A percentile compares a stretch with the other conserved stretches of the same genome.
Conservation (phyloP, 2,329 filamentous ascomycete species). For the Sporothrix variecibatus region DNA sequence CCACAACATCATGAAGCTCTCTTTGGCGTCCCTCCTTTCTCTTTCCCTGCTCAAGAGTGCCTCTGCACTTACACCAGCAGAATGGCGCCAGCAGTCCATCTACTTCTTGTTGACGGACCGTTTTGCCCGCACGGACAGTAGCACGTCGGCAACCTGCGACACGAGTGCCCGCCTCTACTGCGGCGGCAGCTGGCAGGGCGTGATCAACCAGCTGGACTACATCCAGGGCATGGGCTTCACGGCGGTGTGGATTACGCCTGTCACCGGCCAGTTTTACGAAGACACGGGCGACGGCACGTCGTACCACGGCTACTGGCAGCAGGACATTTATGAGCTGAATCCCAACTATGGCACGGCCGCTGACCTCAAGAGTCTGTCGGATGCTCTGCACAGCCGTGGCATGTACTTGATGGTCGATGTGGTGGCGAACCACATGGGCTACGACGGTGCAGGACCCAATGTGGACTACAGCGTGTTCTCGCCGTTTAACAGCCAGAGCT, state of each 20-base stretch:
- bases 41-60: constrained; percentile 2
- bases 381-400: constrained; percentile 40
- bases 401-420: constrained; percentile 53
- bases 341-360: constrained; percentile 58
- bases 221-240: constrained; percentile 63
- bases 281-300: constrained; percentile 34
- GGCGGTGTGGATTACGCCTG: constrained; percentile 60
- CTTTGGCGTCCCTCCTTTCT: constrained; percentile 7
- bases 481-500: constrained; percentile 53
- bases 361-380: constrained; percentile 59
- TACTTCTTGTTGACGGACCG: constrained; percentile 62
- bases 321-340: constrained; percentile 51
- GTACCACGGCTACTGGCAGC: constrained; percentile 60
- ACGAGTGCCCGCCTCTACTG: constrained; percentile 49
- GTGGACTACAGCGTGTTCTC: constrained; percentile 43
- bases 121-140: constrained; percentile 51
- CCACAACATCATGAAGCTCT: constrained; percentile 11
- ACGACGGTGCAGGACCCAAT: constrained; percentile 41
- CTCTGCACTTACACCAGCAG: constrained; percentile 28
- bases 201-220: constrained; percentile 61
- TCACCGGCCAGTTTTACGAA: constrained; percentile 48
- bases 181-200: constrained; percentile 61
- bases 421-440: constrained; percentile 56
- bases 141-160: constrained; percentile 48
- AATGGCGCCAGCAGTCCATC: constrained; percentile 57